Conservation (phyloP, 768 basidiomycete genomes). For the Leccinum subtestaceum region DNA sequence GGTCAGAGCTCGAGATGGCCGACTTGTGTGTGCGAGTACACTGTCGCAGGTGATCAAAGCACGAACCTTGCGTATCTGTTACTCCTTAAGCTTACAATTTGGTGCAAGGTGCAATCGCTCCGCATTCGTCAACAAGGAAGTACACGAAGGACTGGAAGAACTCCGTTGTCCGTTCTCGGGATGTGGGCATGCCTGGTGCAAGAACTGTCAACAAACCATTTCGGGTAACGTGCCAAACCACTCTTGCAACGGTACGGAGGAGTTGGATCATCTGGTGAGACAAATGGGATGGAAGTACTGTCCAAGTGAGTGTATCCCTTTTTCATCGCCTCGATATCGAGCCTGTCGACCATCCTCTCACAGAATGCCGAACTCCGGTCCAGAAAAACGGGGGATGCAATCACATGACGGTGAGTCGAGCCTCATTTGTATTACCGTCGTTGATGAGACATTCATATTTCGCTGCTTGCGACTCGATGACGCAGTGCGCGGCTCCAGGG, state of each 20-base stretch:
- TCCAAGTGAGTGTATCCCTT: constrained; percentile 40
- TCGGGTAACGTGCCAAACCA: constrained; percentile 37
- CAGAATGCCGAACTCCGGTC: constrained; percentile 45
- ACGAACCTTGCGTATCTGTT: background rate
- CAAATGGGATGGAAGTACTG: constrained; percentile 61
- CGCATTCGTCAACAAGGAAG: constrained; percentile 48
- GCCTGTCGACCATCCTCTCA: background rate
- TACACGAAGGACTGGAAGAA: constrained; percentile 39
- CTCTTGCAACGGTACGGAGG: constrained; percentile 56
- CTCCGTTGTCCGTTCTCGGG: constrained; percentile 48
- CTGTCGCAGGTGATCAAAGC: constrained; percentile 46
- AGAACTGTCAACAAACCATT: constrained; percentile 46
- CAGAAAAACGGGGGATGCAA: constrained; percentile 56
- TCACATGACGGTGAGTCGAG: constrained; percentile 52
- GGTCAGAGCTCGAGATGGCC: constrained; percentile 45
- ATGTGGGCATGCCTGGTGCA: constrained; percentile 61
- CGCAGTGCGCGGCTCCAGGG: constrained; percentile 49
- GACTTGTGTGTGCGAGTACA: constrained; percentile 40
- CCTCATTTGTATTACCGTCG: background rate
- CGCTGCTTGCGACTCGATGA: background rate
- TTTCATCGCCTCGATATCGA: background rate
- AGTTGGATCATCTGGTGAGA: constrained; percentile 48
- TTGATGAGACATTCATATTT: background rate
- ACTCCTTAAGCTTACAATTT: background rate
- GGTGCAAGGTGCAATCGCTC: constrained; percentile 46